Conservation (phyloP, 106 monocot genomes). For the Phalaenopsis aphrodite region DNA sequence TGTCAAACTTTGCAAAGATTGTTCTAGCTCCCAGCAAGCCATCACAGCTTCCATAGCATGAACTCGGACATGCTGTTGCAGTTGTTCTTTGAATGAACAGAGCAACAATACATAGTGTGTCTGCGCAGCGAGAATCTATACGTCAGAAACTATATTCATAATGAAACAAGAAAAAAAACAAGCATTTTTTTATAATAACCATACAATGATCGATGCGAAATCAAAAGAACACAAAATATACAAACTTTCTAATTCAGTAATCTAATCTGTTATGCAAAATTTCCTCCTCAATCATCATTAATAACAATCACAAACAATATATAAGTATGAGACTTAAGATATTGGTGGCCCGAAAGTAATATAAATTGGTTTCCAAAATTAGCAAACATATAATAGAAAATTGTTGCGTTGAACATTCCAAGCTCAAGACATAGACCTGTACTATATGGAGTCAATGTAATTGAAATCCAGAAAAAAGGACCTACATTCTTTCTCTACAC, state of each 20-base stretch:
- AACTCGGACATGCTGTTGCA: slow-evolving; percentile 89
- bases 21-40: slow-evolving; percentile 97
- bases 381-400: not conserved
- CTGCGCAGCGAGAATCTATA: slow-evolving; percentile 23
- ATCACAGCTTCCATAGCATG: slow-evolving; percentile 97
- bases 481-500: too few species aligned
- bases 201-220: not conserved
- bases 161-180: not conserved
- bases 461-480: too few species aligned
- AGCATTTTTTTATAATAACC: not conserved
- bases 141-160: slow-evolving; percentile 1
- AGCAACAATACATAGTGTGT: slow-evolving; percentile 84
- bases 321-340: not conserved
- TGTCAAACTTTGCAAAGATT: slow-evolving; percentile 84
- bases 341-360: not conserved
- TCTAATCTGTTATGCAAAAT: not conserved
- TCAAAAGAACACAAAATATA: not conserved
- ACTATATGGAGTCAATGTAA: too few species aligned
- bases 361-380: not conserved
- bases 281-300: not conserved
- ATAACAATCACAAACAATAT: too few species aligned
- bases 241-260: not conserved
- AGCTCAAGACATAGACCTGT: too few species aligned
- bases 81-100: slow-evolving; percentile 88
- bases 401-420: too few species aligned